Evolutionary conservation across 2,329 filamentous ascomycete species (phyloP).

Genomic region (Emergomyces africanus): DNA sequence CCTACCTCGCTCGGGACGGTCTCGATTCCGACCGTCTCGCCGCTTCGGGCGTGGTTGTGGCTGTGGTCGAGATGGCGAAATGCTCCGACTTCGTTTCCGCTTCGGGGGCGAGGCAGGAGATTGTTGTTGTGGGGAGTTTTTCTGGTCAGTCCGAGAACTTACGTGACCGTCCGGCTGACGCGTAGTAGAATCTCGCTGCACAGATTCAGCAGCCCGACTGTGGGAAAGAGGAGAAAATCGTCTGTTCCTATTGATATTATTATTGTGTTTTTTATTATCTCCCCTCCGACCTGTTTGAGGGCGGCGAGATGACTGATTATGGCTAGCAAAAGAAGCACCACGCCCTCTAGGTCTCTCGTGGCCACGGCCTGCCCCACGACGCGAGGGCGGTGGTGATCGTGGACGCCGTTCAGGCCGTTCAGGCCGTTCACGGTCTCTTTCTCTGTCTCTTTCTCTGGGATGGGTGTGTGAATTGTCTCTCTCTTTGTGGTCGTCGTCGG

Average conservation of each 20-base stretch:
- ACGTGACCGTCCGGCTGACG: conserved; percentile 11
- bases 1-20: conserved; percentile 23
- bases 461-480: conserved; percentile 20
- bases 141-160: conserved; percentile 15
- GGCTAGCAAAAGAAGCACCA: conserved; percentile 17
- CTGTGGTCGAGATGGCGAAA: conserved; percentile 22
- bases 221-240: conserved; percentile 8
- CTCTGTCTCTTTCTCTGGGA: conserved; percentile 11
- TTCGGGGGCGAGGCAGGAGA: conserved; percentile 21
- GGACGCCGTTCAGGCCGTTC: conserved; percentile 29
- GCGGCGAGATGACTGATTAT: conserved; percentile 7
- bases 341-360: conserved; percentile 20
- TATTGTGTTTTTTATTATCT: conserved; percentile 14
- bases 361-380: conserved; percentile 18
- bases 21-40: conserved; percentile 26
- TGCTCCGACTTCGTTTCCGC: conserved; percentile 30
- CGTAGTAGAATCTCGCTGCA: conserved; percentile 13
- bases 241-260: conserved; percentile 10
- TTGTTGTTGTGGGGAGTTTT: conserved; percentile 16
- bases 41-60: conserved; percentile 19
- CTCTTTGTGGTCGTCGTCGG: conserved; percentile 28
- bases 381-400: conserved; percentile 25
- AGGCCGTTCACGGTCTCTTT: conserved; percentile 21
- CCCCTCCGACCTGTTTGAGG: conserved; percentile 15
- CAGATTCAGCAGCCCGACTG: conserved; percentile 5